These are phyloP conservation scores for Fonsecaea multimorphosa DNA, from an alignment of 2,329 filamentous ascomycete genomes.

Conservation along the genomic window DNA sequence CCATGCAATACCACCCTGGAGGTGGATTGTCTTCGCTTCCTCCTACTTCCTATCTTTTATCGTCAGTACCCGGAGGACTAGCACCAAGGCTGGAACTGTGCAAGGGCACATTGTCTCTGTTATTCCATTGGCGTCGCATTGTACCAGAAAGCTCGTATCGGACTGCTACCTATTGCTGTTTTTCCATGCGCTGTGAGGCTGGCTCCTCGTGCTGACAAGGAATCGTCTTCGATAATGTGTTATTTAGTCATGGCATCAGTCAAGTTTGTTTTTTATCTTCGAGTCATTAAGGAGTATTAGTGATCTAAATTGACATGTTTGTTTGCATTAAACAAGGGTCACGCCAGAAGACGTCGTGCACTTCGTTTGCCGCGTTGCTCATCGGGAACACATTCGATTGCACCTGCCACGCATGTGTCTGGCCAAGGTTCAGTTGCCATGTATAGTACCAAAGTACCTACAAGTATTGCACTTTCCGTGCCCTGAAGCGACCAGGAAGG, in stretches of 20 bases:
- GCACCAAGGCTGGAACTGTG: not conserved
- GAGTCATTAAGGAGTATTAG: not conserved
- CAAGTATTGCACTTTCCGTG: not conserved
- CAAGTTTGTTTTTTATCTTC: not conserved
- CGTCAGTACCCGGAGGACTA: not conserved
- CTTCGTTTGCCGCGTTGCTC: not conserved
- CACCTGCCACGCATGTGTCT: not conserved
- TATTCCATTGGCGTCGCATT: not conserved
- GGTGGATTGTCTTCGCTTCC: not conserved
- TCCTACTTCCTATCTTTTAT: not conserved
- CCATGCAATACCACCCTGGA: not conserved
- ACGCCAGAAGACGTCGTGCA: not conserved
- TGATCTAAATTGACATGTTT: not conserved
- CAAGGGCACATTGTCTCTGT: not conserved
- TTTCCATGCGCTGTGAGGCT: not conserved
- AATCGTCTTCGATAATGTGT: not conserved
- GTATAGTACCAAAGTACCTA: too few relatives aligned
- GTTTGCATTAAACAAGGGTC: not conserved
- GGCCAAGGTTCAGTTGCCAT: not conserved
- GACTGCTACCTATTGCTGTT: not conserved
- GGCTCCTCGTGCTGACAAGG: not conserved
- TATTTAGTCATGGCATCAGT: not conserved
- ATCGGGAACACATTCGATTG: not conserved
- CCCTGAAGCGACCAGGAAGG: not conserved
- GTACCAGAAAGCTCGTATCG: not conserved